These are phyloP conservation scores for Boletellus sp. DNA, from an alignment of 768 basidiomycete genomes.

Conservation along the genomic window DNA sequence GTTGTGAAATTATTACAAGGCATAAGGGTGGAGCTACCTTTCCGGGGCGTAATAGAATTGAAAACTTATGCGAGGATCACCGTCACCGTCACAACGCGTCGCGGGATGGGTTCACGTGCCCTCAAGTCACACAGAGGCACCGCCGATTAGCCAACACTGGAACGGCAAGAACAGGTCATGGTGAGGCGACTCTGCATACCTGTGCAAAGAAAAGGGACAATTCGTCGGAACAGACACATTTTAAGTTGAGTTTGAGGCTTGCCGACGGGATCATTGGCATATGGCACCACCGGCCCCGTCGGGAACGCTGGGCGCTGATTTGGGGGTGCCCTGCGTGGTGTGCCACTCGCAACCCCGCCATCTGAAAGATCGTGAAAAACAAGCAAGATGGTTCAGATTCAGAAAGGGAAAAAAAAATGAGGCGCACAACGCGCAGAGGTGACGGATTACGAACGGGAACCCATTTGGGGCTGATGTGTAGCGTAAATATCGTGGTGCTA, in stretches of 20 bases:
- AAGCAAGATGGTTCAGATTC: neutral
- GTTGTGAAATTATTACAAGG: too few species aligned
- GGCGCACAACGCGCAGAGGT: too few species aligned
- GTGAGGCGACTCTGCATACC: neutral
- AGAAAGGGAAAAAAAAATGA: neutral
- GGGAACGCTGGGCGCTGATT: neutral
- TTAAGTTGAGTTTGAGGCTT: neutral
- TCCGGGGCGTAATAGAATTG: neutral
- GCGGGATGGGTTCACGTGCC: neutral
- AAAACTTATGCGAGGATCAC: neutral
- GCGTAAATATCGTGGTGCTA: too few species aligned
- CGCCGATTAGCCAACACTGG: neutral
- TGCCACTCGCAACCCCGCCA: too few species aligned
- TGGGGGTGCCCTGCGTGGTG: neutral
- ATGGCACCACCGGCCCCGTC: slow-evolving; percentile 6
- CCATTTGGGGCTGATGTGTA: too few species aligned
- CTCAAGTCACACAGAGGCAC: neutral
- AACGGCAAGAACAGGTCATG: neutral
- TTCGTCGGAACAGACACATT: neutral
- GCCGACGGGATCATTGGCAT: slow-evolving; percentile 4
- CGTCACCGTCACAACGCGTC: neutral
- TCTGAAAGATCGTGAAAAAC: too few species aligned
- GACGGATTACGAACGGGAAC: too few species aligned
- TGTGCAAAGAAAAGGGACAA: neutral
- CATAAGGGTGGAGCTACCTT: neutral